phyloP scores from a whole-genome alignment of 306 rosid species.

The Malus sieversii region DNA sequence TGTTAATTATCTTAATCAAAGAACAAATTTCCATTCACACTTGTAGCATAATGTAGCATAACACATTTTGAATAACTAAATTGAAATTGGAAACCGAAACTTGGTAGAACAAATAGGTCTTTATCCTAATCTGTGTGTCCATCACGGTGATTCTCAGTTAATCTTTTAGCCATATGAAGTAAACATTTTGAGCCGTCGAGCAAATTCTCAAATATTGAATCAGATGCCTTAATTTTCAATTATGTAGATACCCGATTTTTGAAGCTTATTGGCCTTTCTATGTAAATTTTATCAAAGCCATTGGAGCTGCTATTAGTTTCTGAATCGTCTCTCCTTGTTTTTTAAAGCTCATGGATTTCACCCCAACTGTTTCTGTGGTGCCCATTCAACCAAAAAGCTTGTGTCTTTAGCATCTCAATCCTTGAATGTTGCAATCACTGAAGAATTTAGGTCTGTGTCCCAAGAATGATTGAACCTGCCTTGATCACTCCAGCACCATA shows the following conservation, averaged over 20 bases:
- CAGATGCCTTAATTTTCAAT: neutral
- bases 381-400: slow-evolving; percentile 1
- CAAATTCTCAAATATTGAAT: neutral
- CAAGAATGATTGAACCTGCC: neutral
- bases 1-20: too few relatives aligned
- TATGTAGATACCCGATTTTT: slow-evolving; percentile 1
- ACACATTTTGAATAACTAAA: too few relatives aligned
- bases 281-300: neutral
- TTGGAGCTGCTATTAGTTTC: neutral
- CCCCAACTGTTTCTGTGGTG: neutral
- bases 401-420: slow-evolving; percentile 3
- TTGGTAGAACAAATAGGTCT: neutral
- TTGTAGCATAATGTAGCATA: too few relatives aligned
- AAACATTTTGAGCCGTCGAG: neutral
- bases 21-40: too few relatives aligned
- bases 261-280: slow-evolving; percentile 3
- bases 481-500: neutral
- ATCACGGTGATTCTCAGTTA: too few relatives aligned
- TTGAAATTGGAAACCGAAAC: too few relatives aligned
- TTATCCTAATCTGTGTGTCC: neutral
- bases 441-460: neutral
- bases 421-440: neutral
- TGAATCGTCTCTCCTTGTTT: neutral
- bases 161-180: neutral
- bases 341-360: neutral